Conservation (phyloP, 345 rosid genomes). For the Eucalyptus polybractea region DNA sequence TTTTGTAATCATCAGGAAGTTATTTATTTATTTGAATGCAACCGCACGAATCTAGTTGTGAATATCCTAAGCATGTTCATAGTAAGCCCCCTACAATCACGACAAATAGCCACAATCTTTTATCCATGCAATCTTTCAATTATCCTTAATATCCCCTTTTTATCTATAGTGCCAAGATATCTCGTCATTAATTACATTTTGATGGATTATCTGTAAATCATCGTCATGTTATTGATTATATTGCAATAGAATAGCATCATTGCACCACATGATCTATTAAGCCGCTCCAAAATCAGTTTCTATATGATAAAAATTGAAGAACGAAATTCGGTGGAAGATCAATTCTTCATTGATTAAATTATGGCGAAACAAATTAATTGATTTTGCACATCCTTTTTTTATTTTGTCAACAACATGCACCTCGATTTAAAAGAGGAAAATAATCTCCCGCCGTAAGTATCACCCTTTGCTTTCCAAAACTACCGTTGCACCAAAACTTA, state of each 20-base stretch:
- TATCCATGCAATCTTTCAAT: not conserved
- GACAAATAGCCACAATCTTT: not conserved
- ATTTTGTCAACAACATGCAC: not conserved
- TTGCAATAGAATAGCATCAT: not conserved
- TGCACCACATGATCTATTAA: not conserved
- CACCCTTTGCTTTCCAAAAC: not conserved
- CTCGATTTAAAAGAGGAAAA: not conserved
- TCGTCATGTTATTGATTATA: not conserved
- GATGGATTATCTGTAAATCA: not conserved
- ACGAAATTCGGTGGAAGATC: fast-evolving
- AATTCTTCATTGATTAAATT: not conserved
- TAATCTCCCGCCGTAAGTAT: not conserved
- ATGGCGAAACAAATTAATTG: fast-evolving
- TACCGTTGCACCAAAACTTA: not conserved
- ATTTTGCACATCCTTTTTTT: no score
- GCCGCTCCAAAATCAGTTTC: fast-evolving
- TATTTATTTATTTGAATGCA: not conserved
- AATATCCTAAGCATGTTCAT: not conserved
- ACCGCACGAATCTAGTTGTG: not conserved
- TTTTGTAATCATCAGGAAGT: not conserved
- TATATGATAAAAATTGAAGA: not conserved
- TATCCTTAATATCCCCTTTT: not conserved
- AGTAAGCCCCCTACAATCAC: not conserved
- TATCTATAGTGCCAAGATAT: not conserved
- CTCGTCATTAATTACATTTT: not conserved